Conservation (phyloP, 805 yeast genomes). For the Nakazawaea pomicola region DNA sequence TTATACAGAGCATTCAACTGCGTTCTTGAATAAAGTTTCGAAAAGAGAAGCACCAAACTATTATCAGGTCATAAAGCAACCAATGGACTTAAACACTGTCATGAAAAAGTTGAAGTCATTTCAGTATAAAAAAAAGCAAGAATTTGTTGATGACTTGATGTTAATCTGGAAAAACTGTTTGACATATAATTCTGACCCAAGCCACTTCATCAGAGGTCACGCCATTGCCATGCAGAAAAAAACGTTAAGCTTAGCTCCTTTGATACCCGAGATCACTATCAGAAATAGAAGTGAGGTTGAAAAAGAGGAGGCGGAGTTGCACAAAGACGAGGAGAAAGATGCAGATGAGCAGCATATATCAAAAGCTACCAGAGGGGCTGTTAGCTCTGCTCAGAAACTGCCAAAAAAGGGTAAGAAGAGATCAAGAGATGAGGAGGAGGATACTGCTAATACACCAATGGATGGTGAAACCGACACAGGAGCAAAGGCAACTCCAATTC, state of each 20-base stretch:
- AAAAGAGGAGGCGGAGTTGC: conserved; percentile 47
- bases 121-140: conserved; percentile 78
- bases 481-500: conserved; percentile 1
- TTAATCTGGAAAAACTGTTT: conserved; percentile 94
- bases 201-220: conserved; percentile 83
- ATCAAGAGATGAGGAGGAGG: conserved; percentile 22
- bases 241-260: conserved; percentile 66
- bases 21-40: conserved; percentile 92
- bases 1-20: conserved; percentile 94
- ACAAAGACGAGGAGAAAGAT: conserved; percentile 33
- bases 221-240: conserved; percentile 96
- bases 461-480: conserved; percentile 1
- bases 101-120: conserved; percentile 80
- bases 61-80: conserved; percentile 80
- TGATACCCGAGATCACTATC: conserved; percentile 85
- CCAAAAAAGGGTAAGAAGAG: conserved; percentile 36
- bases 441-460: conserved; percentile 5
- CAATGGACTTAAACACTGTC: conserved; percentile 96
- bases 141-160: conserved; percentile 93
- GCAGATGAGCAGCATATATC: conserved; percentile 15
- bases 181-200: conserved; percentile 90
- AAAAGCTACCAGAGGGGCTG: conserved; percentile 28
- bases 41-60: conserved; percentile 98
- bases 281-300: conserved; percentile 71
- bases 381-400: conserved; percentile 21